These are phyloP conservation scores for Aspergillus terreus DNA, from an alignment of 2,329 filamentous ascomycete genomes.

Conservation along the genomic window DNA sequence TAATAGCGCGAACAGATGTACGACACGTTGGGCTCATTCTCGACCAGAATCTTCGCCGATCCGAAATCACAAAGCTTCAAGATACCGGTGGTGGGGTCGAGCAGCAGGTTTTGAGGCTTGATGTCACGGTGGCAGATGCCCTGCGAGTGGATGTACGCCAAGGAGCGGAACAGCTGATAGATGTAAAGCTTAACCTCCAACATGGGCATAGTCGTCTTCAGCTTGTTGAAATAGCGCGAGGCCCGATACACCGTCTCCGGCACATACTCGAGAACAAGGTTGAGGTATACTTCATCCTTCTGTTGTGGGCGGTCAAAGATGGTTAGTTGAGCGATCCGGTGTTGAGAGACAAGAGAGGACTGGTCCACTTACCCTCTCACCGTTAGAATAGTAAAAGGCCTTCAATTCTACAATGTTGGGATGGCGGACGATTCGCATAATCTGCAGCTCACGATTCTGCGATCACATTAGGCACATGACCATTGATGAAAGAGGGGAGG, in stretches of 20 bases:
- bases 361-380: conserved; percentile 72
- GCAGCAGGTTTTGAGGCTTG: conserved; percentile 94
- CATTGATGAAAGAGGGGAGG: background rate
- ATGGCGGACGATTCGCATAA: conserved; percentile 98
- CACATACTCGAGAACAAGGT: conserved; percentile 95
- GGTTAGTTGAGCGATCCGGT: conserved; percentile 6
- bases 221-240: conserved; percentile 98
- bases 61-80: conserved; percentile 98
- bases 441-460: conserved; percentile 97
- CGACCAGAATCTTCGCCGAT: conserved; percentile 95
- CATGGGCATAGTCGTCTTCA: conserved; percentile 99
- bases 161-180: conserved; percentile 96
- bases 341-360: background rate
- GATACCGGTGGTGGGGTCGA: conserved; percentile 86
- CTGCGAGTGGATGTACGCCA: conserved; percentile 98
- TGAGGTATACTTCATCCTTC: conserved; percentile 99
- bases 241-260: conserved; percentile 98
- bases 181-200: conserved; percentile 99
- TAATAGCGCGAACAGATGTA: conserved; percentile 99
- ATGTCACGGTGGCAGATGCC: conserved; percentile 99
- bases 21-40: conserved; percentile 98
- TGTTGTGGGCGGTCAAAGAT: conserved; percentile 32
- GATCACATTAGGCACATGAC: conserved; percentile 1
- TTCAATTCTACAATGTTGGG: conserved; percentile 99
- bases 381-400: conserved; percentile 99